These are phyloP conservation scores for Mucor mucedo DNA, from an alignment of 371 early-diverging fungal genomes.

Conservation along the genomic window DNA sequence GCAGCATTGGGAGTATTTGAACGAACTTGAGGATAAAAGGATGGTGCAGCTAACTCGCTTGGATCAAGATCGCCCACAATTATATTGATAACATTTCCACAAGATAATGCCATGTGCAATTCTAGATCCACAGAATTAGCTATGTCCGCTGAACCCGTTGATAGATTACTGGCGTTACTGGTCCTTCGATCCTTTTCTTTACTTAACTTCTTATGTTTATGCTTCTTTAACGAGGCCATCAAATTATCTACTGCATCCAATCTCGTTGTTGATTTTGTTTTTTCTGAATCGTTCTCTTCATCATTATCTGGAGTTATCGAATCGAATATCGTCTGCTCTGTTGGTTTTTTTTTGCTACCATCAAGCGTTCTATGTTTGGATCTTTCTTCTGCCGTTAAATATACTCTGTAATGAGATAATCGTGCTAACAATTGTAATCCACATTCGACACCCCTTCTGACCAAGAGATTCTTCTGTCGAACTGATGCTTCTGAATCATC, in stretches of 20 bases:
- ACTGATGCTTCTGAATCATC: conserved; percentile 22
- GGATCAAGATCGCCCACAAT: conserved; percentile 47
- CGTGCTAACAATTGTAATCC: conserved; percentile 57
- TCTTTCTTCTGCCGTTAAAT: conserved; percentile 61
- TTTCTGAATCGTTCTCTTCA: not conserved
- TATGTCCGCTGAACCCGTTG: not conserved
- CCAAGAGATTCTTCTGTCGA: conserved; percentile 48
- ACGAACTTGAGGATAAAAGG: conserved; percentile 2
- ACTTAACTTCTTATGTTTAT: not conserved
- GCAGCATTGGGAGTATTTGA: not conserved
- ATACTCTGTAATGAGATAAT: conserved; percentile 62
- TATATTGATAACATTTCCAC: conserved; percentile 61
- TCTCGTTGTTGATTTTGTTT: not conserved
- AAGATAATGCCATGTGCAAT: conserved; percentile 61
- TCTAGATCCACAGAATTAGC: conserved; percentile 50
- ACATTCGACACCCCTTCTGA: conserved; percentile 59
- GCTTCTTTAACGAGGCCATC: conserved; percentile 12
- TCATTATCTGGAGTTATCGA: conserved; percentile 14
- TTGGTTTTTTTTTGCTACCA: conserved; percentile 19
- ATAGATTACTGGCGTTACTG: conserved; percentile 14
- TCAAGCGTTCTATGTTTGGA: conserved; percentile 46
- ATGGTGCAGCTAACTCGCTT: conserved; percentile 3
- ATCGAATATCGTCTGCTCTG: conserved; percentile 20
- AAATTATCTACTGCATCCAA: not conserved
- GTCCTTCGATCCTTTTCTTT: conserved; percentile 5